Conservation (phyloP, 2,329 filamentous ascomycete species). For the Pestalotiopsis sp. region DNA sequence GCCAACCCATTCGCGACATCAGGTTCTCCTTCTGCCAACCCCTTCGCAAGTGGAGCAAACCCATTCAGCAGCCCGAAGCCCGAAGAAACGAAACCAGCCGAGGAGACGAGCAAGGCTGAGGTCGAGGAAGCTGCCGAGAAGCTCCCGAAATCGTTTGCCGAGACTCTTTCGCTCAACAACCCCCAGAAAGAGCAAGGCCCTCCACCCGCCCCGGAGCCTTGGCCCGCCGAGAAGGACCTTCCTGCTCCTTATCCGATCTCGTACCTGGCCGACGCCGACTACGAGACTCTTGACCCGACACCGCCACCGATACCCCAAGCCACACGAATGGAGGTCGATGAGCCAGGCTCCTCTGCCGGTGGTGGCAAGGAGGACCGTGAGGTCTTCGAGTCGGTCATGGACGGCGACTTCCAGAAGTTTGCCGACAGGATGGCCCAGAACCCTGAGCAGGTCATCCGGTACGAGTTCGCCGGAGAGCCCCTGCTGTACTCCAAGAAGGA, state of each 20-base stretch:
- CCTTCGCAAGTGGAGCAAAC: conserved; percentile 59
- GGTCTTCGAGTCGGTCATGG: conserved; percentile 74
- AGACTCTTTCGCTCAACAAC: conserved; percentile 75
- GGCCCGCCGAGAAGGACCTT: conserved; percentile 69
- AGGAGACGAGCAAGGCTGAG: conserved; percentile 36
- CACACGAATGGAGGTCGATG: conserved; percentile 52
- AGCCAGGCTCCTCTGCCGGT: conserved; percentile 23
- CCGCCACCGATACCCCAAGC: conserved; percentile 53
- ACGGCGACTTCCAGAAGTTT: conserved; percentile 79
- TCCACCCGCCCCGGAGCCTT: conserved; percentile 63
- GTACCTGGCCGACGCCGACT: conserved; percentile 86
- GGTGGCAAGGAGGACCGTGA: conserved; percentile 65
- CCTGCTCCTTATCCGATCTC: conserved; percentile 74
- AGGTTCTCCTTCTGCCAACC: conserved; percentile 48
- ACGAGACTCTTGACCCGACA: conserved; percentile 76
- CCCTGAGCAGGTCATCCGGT: conserved; percentile 79
- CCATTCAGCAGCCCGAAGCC: conserved; percentile 42
- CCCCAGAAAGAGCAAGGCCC: conserved; percentile 37
- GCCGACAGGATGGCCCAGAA: conserved; percentile 79
- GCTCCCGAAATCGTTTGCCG: conserved; percentile 68
- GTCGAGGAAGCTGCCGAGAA: conserved; percentile 25
- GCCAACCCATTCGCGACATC: conserved; percentile 66
- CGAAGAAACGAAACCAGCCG: conserved; percentile 17
- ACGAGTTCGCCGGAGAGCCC: conserved; percentile 74
- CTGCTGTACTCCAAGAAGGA: conserved; percentile 83